phyloP scores from a whole-genome alignment of 148 eudicot species.

The Arbutus unedo region DNA sequence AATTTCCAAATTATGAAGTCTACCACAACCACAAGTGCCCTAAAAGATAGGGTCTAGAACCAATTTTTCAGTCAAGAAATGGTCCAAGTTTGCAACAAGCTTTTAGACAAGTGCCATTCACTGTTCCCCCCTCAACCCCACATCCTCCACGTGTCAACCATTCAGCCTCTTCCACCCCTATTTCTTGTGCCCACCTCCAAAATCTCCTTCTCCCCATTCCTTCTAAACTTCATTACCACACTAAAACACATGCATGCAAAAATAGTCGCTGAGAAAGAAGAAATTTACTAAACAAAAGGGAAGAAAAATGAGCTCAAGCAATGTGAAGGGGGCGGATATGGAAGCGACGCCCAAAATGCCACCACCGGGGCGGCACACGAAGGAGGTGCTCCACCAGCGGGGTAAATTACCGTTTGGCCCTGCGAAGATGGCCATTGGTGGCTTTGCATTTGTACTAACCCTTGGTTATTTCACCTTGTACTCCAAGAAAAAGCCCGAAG shows the following conservation, averaged over 20 bases:
- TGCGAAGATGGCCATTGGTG: conserved; percentile 40
- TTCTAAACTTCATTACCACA: neutral
- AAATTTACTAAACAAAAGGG: neutral
- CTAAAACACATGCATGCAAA: neutral
- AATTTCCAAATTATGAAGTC: neutral
- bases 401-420: conserved; percentile 34
- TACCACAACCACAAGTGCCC: neutral
- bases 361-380: conserved; percentile 27
- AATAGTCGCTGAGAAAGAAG: neutral
- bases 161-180: neutral
- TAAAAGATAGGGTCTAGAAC: no score
- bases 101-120: neutral
- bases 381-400: conserved; percentile 55
- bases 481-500: conserved; percentile 64
- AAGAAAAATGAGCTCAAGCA: conserved; percentile 18
- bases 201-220: neutral
- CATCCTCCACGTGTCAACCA: conserved; percentile 12
- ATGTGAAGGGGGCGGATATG: neutral
- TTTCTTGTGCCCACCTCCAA: conserved; percentile 3
- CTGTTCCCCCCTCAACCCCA: neutral
- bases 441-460: conserved; percentile 30
- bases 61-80: neutral
- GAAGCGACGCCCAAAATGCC: conserved; percentile 28
- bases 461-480: conserved; percentile 52
- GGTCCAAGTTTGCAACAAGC: neutral